Evolutionary conservation across 768 basidiomycete genomes (phyloP), one percentile per base, ranked within the genome.

Genomic region (Serpula lacrymans): DNA sequence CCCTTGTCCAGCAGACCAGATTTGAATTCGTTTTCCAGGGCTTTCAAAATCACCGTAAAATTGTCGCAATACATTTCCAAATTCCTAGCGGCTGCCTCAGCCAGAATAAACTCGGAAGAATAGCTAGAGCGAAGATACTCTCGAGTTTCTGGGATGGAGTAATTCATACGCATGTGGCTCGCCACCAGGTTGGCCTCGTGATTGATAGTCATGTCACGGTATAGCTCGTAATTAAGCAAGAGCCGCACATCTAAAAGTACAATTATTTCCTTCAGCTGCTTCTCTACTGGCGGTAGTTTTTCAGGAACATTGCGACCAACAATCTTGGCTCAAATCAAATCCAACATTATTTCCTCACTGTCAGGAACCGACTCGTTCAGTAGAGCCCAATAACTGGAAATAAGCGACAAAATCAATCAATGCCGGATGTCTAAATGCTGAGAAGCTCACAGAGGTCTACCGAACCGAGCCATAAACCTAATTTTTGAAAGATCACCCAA

Each of bases 21-120:
- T 2, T 33, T 27, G 13, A 53, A 24, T n/a, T 28, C 4, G 10
- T 40, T 14, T 28, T 16, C 4, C 2, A 50, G 39, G 31, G 49
- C 31, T 24, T 28, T 29, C 29, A 37, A 13, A n/a, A 46, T 26
- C 7, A 21, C 27, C 1, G 32, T 29, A 36, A 7, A 8, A 18
- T 18, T 18, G 8, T n/a, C 14, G n/a, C 31, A 7, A 35, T 34
- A 47, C n/a, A 16, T 25, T 5, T 43, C 11, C 38, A 50, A 29
- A 21, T 43, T 42, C 17, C 40, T 46, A 27, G 34, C 41, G 11
- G 62, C 62, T 25, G 59, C 64, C 37, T 63, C 59, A 5, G 62
- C 63, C 3, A 65, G 53, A 18, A 64, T 34, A n/a, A 63, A 61
- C 49, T 67, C 64, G 11, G 64, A 64, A 6, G 64, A 50, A 30